Base-by-base conservation (phyloP, 75 land plant species). In the Picea sitchensis region DNA sequence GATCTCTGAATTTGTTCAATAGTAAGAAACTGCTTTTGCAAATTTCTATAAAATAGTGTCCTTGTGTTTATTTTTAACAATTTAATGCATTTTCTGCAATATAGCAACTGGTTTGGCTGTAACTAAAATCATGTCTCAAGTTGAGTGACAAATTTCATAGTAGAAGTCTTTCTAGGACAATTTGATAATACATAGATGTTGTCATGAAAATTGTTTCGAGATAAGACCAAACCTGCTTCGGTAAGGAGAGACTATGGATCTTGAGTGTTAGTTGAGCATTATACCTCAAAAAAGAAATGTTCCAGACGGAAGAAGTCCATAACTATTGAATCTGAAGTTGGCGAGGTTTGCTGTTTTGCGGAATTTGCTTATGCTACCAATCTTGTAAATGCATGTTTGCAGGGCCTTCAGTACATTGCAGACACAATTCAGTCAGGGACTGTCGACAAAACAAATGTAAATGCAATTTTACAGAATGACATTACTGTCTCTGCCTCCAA, bases 331-430 rank as follows among this genome's bases (percentile, higher is more conserved):
- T 18, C 15, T 68, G 72, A 38, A 68, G 8, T 31, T 68, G 34
- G 18, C 20, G 2, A 36, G 17, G 20, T 20, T 68, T 36, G 36
- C 36, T 68, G 18, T 17, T 36, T 38, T 12, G 44, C 34, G 15
- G 1, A 41, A 41, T 41, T 17, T 68, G 8, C 72, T 38, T 68
- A 13, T 41, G 44, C 44, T 3, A 41, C 44, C 3, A 41, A 41
- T 4, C 44, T 41, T 65, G 34, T 34, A 34, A 41, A 34, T 68
- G 72, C 72, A 68, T 34, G 17, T 14, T 68, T 68, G 34, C 72
- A 68, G 47, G 72, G 72, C 32, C 47, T 38, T 17, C 72, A 68
- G 44, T 68, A 68, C 72, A 36, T 68, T 68, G 72, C 72, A 68
- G 72, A 68, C 20, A 68, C 72, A 38, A 68, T 68, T 17, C n/a